Evolutionary conservation across 2,329 filamentous ascomycete species (phyloP), one percentile per base, ranked within the genome.

Genomic region (Neopestalotiopsis sp.): DNA sequence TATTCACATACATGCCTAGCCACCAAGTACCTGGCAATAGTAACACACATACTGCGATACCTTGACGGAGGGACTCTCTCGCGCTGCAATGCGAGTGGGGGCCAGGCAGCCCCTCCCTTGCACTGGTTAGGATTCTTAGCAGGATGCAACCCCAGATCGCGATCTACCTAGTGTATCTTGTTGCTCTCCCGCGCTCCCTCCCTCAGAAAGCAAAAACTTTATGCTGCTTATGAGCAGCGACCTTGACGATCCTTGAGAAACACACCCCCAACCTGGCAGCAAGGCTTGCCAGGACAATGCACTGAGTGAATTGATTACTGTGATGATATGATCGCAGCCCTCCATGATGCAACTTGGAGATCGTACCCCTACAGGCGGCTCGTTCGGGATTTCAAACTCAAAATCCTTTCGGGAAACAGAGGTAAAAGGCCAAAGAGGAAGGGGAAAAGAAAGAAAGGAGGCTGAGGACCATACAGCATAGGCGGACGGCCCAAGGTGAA

Each of bases 81-180:
- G 7, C 45, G 7, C 45, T 52, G 9, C 45, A 10, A n/a, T 52
- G 45, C 7, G 17, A 9, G 45, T 52, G n/a, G 45, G 45, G 45
- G 45, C 45, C 17, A 52, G 14, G n/a, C 6, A n/a, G 14, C 45
- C 17, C 34, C 10, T 52, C 45, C 17, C 34, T 38, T 52, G 10
- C 17, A 10, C 17, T 49, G 17, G 42, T 13, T 17, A 52, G 34
- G 34, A 17, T 52, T 52, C 17, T 52, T 52, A 24, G 45, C 45
- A 62, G 32, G n/a, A 62, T 62, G 59, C 59, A 62, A 34, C 59
- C 34, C 59, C n/a, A 62, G 59, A 62, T 62, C 59, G 59, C 30
- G 59, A 62, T 62, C 59, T 62, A 52, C 20, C 45, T 20, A n/a
- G 20, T 52, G 45, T 17, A 52, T 52, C 30, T 59, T 40, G 59